phyloP scores from a whole-genome alignment of 2,329 filamentous ascomycete species.

The Rhytidhysteron rufulum region DNA sequence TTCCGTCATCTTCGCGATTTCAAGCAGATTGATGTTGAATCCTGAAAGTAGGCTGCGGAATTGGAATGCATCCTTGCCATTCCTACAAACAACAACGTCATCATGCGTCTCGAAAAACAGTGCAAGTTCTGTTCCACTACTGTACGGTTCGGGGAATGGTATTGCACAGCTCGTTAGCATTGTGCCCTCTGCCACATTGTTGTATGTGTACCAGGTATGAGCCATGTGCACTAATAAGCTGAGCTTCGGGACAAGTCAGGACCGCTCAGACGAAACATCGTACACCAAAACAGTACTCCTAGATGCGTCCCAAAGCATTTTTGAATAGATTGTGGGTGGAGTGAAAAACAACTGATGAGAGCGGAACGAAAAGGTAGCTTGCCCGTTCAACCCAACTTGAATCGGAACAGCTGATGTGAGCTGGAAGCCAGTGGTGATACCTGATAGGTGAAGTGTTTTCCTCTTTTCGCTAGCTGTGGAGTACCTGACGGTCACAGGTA shows the following conservation, averaged over 20 bases:
- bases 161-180: neutral
- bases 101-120: neutral
- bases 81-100: neutral
- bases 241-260: neutral
- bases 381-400: neutral
- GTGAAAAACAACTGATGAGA: no score
- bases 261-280: neutral
- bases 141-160: neutral
- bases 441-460: neutral
- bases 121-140: neutral
- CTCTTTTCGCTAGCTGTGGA: neutral
- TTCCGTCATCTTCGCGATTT: neutral
- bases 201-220: neutral
- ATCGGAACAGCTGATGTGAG: neutral
- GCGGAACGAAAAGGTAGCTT: neutral
- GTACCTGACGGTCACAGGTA: neutral
- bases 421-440: neutral
- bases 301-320: neutral
- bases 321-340: neutral
- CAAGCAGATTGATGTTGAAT: neutral
- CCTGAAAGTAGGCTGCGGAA: neutral
- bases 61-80: neutral
- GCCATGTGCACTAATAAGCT: slow-evolving; percentile 1
- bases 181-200: neutral
- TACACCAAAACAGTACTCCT: neutral